phyloP scores from a whole-genome alignment of 441 rosid genomes.

The Arabidopsis hybrid region DNA sequence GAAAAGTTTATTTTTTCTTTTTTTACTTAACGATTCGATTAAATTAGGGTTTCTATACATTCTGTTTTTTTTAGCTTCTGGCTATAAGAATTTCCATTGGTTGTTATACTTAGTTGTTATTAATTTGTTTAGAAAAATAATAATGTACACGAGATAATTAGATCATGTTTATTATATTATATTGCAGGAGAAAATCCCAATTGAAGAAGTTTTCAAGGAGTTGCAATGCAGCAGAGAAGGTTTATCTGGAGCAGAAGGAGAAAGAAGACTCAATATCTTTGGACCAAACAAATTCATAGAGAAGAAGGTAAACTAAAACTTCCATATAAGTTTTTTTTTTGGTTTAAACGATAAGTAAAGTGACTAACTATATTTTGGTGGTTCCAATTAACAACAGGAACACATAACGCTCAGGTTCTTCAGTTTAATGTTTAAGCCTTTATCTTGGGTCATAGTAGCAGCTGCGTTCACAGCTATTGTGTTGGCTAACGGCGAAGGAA shows the following conservation, averaged over 20 bases:
- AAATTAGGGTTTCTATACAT: conserved; percentile 11
- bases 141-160: no score
- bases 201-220: conserved; percentile 61
- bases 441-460: conserved; percentile 90
- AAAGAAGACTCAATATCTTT: conserved; percentile 52
- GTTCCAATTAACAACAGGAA: conserved; percentile 53
- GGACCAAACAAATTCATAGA: conserved; percentile 63
- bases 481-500: conserved; percentile 76
- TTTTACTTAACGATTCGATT: background rate
- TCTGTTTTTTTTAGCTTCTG: background rate
- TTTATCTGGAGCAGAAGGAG: conserved; percentile 50
- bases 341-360: background rate
- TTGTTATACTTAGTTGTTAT: no score
- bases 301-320: conserved; percentile 48
- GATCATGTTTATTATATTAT: background rate
- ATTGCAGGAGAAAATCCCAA: conserved; percentile 59
- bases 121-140: no score
- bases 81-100: no score
- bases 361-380: background rate
- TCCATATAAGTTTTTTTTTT: background rate
- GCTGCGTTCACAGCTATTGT: conserved; percentile 91
- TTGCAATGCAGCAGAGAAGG: conserved; percentile 61
- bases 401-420: conserved; percentile 82
- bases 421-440: conserved; percentile 93
- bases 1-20: background rate